Conservation (phyloP, 164 flowering plant species). For the Vitis riparia region DNA sequence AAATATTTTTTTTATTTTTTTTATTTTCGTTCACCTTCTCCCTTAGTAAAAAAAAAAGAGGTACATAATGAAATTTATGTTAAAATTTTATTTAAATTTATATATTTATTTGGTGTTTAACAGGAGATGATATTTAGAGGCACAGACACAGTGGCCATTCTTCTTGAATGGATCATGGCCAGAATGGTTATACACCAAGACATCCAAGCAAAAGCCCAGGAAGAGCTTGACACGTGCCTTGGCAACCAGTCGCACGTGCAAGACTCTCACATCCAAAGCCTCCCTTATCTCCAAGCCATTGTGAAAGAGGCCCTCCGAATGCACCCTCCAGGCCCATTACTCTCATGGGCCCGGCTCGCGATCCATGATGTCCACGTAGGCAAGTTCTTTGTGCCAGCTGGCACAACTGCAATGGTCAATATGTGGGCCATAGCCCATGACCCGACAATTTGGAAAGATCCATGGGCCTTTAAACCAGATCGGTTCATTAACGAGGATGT, state of each 20-base stretch:
- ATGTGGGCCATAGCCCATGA: constrained; percentile 96
- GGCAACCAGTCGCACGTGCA: constrained; percentile 42
- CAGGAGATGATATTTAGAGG: constrained; percentile 88
- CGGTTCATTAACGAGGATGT: constrained; percentile 68
- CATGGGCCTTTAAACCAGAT: constrained; percentile 64
- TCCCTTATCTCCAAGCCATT: constrained; percentile 64
- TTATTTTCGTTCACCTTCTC: too few species aligned
- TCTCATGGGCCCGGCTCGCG: constrained; percentile 89
- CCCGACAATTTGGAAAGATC: constrained; percentile 66
- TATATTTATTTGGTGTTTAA: background rate
- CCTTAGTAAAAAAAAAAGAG: background rate
- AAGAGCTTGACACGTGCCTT: constrained; percentile 49
- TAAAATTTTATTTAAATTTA: background rate
- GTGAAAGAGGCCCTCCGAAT: constrained; percentile 76
- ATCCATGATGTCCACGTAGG: constrained; percentile 62
- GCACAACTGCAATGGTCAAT: constrained; percentile 91
- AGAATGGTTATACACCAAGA: constrained; percentile 72
- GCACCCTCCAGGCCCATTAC: constrained; percentile 88
- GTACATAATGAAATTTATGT: too few species aligned
- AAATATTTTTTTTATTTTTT: too few species aligned
- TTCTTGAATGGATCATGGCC: constrained; percentile 80
- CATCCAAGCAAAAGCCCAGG: constrained; percentile 61
- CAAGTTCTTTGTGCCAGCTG: constrained; percentile 63
- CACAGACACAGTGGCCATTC: constrained; percentile 73
- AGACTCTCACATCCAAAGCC: constrained; percentile 61